Evolutionary conservation across 805 yeast genomes (phyloP), one percentile per base, ranked within the genome.

Genomic region (Dipodascopsis tothii): DNA sequence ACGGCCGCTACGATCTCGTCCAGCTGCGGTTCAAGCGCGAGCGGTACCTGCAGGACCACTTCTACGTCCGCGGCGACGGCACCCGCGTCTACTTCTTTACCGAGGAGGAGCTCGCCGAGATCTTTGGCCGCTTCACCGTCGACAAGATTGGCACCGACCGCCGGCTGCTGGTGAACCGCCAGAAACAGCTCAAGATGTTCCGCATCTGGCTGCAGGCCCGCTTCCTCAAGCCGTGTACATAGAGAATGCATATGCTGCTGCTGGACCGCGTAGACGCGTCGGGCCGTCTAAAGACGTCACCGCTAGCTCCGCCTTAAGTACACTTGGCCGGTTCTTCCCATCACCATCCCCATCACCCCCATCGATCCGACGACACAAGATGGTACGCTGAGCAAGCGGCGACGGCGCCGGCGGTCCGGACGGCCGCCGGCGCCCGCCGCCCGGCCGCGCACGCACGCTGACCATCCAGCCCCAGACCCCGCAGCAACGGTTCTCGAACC

Each of bases 51-150:
- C 95, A 85, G 43, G 96, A 90, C 44, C 88, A 92, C 63, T 92
- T 92, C 60, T 92, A 92, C 64, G 86, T 88, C 32, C 77, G 98
- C 58, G 98, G 98, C 32, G 98, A 92, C 61, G 98, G 98, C 38
- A 92, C 98, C 0, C 72, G 98, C 55, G 98, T 92, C 9, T 92
- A 92, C 62, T 92, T 92, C 67, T 92, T 92, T 68, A 85, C 95
- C 2, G 97, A 90, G 60, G 95, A 90, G 46, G 96, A 92, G 65
- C 64, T 90, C 45, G 70, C 84, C 49, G 68, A 73, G 36, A 83
- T 90, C 3, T 92, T 90, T 61, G 73, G 79, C 14, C 69, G 69
- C 17, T 86, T 90, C 57, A 62, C 59, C n/a, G 90, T 84, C 51
- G 74, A 69, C 33, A 81, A 74, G 60, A 81, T 92, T 33, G 97